These are phyloP conservation scores for Anisodus acutangulus DNA, from an alignment of 257 asterid species.

Conservation along the genomic window DNA sequence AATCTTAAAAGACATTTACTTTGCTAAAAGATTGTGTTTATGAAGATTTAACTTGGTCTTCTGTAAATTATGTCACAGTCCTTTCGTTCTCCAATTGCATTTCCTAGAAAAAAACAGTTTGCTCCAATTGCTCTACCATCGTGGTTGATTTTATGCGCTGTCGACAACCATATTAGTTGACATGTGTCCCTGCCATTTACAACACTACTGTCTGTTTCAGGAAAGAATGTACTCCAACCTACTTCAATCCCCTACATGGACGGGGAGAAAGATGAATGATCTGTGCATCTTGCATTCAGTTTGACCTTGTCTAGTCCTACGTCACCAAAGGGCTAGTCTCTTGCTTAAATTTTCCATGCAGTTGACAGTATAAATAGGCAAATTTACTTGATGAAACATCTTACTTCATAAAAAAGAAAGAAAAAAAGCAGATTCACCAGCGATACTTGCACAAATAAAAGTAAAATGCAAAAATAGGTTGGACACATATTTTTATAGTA, in stretches of 20 bases:
- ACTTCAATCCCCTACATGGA: background rate
- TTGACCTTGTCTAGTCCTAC: background rate
- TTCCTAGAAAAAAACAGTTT: background rate
- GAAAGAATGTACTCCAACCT: background rate
- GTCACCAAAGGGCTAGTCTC: background rate
- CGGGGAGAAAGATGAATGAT: background rate
- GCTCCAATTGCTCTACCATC: background rate
- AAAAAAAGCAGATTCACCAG: too few relatives aligned
- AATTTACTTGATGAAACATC: background rate
- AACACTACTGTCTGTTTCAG: background rate
- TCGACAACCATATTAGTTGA: background rate
- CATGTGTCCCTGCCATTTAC: background rate
- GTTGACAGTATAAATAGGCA: constrained; percentile 11
- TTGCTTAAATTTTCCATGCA: background rate
- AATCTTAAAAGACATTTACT: background rate
- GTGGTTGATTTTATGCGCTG: background rate
- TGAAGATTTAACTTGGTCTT: background rate
- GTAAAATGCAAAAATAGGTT: background rate
- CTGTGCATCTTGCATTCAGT: background rate
- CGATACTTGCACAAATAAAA: background rate
- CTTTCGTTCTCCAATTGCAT: background rate
- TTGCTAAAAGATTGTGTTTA: background rate
- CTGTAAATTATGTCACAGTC: background rate
- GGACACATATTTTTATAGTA: background rate
- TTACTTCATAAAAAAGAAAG: background rate